phyloP scores from a whole-genome alignment of 2,329 filamentous ascomycete species.

The Diaporthe sp. region DNA sequence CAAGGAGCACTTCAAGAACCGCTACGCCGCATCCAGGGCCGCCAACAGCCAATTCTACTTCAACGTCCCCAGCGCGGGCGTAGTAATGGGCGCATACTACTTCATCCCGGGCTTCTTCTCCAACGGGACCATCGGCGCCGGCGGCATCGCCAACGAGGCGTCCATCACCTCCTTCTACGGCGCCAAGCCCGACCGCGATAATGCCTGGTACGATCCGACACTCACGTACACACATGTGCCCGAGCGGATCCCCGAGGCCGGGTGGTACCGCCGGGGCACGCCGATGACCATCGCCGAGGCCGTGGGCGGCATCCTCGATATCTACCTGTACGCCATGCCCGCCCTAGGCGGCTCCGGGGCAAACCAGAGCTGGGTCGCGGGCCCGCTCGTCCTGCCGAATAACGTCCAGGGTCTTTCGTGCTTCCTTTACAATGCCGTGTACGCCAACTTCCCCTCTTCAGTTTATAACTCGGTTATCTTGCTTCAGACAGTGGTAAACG shows the following conservation, averaged over 20 bases:
- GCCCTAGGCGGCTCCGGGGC: constrained; percentile 33
- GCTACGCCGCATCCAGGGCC: constrained; percentile 33
- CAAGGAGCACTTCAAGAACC: constrained; percentile 36
- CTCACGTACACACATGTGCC: constrained; percentile 34
- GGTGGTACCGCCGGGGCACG: constrained; percentile 36
- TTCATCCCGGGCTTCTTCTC: constrained; percentile 36
- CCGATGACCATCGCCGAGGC: constrained; percentile 35
- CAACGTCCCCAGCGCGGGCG: constrained; percentile 34
- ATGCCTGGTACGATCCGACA: constrained; percentile 30
- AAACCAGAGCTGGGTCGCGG: constrained; percentile 31
- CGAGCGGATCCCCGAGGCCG: constrained; percentile 33
- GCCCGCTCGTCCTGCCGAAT: constrained; percentile 32
- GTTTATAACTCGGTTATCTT: constrained; percentile 30
- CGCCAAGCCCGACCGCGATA: constrained; percentile 29
- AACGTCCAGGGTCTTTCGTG: constrained; percentile 33
- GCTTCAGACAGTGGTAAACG: constrained; percentile 29
- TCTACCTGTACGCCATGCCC: constrained; percentile 34
- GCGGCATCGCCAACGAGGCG: constrained; percentile 36
- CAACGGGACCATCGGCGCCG: constrained; percentile 34
- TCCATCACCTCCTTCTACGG: constrained; percentile 37
- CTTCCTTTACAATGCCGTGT: constrained; percentile 36
- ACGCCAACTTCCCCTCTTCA: constrained; percentile 35
- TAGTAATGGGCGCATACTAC: constrained; percentile 36
- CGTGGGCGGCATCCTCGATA: constrained; percentile 30
- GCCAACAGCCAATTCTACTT: constrained; percentile 36